Conservation (phyloP, 164 flowering plant genomes). For the Euptelea pleiosperma region DNA sequence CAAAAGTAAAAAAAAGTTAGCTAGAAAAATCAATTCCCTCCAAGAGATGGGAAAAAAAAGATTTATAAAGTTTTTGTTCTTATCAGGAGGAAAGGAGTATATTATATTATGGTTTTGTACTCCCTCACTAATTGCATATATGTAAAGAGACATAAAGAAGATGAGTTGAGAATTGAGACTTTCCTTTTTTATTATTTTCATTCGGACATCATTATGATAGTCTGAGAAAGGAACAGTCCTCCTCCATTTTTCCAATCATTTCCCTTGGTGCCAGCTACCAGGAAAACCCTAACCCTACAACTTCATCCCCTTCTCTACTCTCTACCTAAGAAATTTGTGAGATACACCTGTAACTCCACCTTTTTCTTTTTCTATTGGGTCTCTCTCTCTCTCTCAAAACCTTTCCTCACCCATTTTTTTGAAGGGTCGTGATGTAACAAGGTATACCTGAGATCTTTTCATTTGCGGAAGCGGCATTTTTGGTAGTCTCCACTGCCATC, state of each 20-base stretch:
- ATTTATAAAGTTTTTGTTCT: neutral
- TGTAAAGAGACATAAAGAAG: neutral
- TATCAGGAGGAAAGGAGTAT: neutral
- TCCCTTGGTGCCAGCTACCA: slow-evolving; percentile 36
- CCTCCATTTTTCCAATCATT: slow-evolving; percentile 22
- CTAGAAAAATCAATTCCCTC: neutral
- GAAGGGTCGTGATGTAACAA: no score
- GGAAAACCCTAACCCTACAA: slow-evolving; percentile 18
- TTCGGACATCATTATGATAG: slow-evolving; percentile 8
- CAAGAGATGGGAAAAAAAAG: neutral
- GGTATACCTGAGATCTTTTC: no score
- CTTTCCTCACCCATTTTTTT: no score
- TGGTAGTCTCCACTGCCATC: no score
- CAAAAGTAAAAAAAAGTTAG: no score
- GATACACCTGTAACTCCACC: no score
- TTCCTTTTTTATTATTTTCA: neutral
- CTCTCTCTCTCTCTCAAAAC: no score
- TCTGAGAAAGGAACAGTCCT: slow-evolving; percentile 15
- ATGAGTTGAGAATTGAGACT: neutral
- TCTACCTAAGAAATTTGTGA: no score
- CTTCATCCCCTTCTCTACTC: neutral
- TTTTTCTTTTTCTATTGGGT: no score
- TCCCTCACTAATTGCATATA: slow-evolving; percentile 1
- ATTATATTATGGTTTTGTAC: neutral
- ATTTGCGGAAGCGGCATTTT: no score